Evolutionary conservation across 305 asterid species (phyloP), one percentile per base, ranked within the genome.

Genomic region (Ruellia speciosa): DNA sequence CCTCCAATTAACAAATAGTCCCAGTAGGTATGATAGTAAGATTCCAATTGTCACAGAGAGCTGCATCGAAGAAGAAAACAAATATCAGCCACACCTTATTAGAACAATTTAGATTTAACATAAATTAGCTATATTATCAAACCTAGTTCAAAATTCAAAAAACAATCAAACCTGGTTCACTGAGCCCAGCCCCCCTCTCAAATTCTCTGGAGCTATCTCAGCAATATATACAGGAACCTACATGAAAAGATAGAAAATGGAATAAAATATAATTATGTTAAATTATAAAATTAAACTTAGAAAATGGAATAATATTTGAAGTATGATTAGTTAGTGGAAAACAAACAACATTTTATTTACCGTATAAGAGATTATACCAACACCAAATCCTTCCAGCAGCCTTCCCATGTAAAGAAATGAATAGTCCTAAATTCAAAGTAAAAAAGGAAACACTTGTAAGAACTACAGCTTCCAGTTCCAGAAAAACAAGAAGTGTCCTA

Each of bases 161-260:
- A n/a, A n/a, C n/a, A n/a, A 12, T 63, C 76, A 49, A 71, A 90
- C 98, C 98, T 90, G 96, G 70, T 90, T 87, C 59, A 90, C 96
- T 8, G 98, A 90, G 40, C 98, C 98, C 50, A 90, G 68, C 28
- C 74, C 77, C 59, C 98, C 98, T 79, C 98, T 83, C 68, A 90
- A 52, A 66, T 83, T 90, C 43, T 83, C 88, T 9, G 98, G 96
- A 5, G 98, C 94, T 65, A 90, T 86, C 79, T 88, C 98, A 9
- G 98, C 98, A 61, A 90, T 90, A 63, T 90, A 90, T 49, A 90
- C 98, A 54, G 96, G 98, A 31, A 90, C 98, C 96, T 88, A 66
- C 28, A 37, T 54, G 45, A 62, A 55, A 61, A 20, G 0, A 19
- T 31, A 24, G 15, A 6, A 10, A 34, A 53, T 13, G 18, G 18